phyloP scores from a whole-genome alignment of 1,139 yeast species.

The Protomyces macrosporus region DNA sequence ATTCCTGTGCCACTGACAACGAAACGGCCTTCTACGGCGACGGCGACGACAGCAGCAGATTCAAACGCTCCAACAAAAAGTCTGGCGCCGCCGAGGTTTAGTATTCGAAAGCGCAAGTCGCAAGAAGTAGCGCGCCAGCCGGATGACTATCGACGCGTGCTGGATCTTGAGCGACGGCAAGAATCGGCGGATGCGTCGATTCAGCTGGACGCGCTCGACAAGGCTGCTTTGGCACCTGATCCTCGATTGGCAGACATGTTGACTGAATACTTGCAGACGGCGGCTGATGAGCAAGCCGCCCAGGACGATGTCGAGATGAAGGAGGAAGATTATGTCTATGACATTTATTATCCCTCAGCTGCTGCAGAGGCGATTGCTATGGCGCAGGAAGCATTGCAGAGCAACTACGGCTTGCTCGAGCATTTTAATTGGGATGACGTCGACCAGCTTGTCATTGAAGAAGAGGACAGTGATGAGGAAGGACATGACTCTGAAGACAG shows the following conservation, averaged over 20 bases:
- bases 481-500: conserved; percentile 9
- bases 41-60: neutral
- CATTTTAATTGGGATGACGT: conserved; percentile 18
- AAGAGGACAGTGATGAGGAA: conserved; percentile 4
- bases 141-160: conserved; percentile 3
- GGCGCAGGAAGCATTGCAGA: conserved; percentile 1
- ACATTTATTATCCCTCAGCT: conserved; percentile 21
- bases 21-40: neutral
- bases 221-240: neutral
- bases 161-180: conserved; percentile 12
- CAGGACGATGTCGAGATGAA: neutral
- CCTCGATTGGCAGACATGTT: conserved; percentile 5
- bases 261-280: conserved; percentile 3
- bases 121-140: neutral
- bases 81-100: conserved; percentile 12
- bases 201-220: neutral
- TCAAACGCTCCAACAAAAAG: neutral
- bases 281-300: neutral
- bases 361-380: conserved; percentile 12
- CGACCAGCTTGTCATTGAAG: conserved; percentile 4
- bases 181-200: neutral
- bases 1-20: conserved; percentile 9
- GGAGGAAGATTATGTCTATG: conserved; percentile 24
- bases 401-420: conserved; percentile 17
- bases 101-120: conserved; percentile 12